These are phyloP conservation scores for Spathaspora sp. DNA, from an alignment of 805 yeast genomes.

Conservation along the genomic window DNA sequence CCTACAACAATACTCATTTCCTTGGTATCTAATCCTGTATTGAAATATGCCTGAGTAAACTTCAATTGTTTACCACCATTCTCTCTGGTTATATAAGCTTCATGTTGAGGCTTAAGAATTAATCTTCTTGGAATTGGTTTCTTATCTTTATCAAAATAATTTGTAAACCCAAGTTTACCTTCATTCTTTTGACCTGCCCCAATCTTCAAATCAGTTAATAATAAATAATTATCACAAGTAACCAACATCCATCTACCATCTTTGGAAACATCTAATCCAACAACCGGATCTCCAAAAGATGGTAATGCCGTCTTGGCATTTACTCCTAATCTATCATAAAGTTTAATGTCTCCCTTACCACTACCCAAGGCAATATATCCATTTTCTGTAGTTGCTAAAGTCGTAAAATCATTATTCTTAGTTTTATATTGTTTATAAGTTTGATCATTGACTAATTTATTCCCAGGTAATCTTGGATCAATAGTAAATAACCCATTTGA, in stretches of 20 bases:
- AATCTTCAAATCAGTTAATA: slow-evolving; percentile 65
- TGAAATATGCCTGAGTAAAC: slow-evolving; percentile 76
- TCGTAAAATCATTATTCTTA: slow-evolving; percentile 48
- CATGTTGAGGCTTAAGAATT: slow-evolving; percentile 68
- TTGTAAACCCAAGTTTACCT: slow-evolving; percentile 60
- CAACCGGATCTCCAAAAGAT: slow-evolving; percentile 73
- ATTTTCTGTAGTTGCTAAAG: slow-evolving; percentile 65
- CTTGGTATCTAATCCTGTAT: slow-evolving; percentile 59
- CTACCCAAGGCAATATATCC: slow-evolving; percentile 81
- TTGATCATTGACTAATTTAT: slow-evolving; percentile 55
- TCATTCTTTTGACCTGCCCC: slow-evolving; percentile 55
- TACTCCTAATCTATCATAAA: slow-evolving; percentile 69
- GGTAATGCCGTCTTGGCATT: slow-evolving; percentile 79
- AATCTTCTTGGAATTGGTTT: slow-evolving; percentile 70
- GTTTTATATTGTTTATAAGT: slow-evolving; percentile 43
- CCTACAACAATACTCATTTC: slow-evolving; percentile 75
- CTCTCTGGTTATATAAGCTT: slow-evolving; percentile 53
- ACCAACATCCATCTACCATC: slow-evolving; percentile 83
- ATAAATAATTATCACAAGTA: slow-evolving; percentile 68
- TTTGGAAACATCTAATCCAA: slow-evolving; percentile 65
- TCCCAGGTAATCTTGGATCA: slow-evolving; percentile 68
- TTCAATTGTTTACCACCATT: slow-evolving; percentile 45
- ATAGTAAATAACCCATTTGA: slow-evolving; percentile 63
- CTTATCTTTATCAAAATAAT: slow-evolving; percentile 58
- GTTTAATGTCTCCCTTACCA: slow-evolving; percentile 67